These are phyloP conservation scores for Lentinula detonsa DNA, from an alignment of 768 basidiomycete genomes.

Conservation along the genomic window DNA sequence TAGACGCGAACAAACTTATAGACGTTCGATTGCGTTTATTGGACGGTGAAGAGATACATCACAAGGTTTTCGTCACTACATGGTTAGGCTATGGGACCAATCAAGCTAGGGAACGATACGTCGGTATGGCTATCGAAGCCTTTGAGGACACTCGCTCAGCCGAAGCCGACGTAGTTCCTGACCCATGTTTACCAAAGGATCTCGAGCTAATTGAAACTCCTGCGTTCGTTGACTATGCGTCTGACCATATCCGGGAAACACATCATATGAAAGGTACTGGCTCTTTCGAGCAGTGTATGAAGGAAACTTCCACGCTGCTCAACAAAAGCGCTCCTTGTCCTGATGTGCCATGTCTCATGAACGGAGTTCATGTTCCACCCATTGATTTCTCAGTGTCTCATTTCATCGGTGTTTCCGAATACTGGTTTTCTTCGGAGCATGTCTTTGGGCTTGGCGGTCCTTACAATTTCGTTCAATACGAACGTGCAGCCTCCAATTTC, in stretches of 20 bases:
- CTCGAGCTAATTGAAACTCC: slow-evolving; percentile 58
- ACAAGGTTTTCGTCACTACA: slow-evolving; percentile 95
- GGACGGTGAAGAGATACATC: slow-evolving; percentile 80
- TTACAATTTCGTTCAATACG: slow-evolving; percentile 95
- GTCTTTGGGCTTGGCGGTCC: slow-evolving; percentile 92
- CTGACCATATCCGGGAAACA: slow-evolving; percentile 38
- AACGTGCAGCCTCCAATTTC: slow-evolving; percentile 84
- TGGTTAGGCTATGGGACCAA: slow-evolving; percentile 99
- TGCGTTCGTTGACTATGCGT: slow-evolving; percentile 31
- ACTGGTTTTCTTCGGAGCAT: slow-evolving; percentile 99
- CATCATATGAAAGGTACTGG: slow-evolving; percentile 81
- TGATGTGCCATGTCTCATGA: slow-evolving; percentile 85
- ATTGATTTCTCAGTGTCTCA: slow-evolving; percentile 92
- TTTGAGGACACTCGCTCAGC: slow-evolving; percentile 38
- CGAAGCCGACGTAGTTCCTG: slow-evolving; percentile 44
- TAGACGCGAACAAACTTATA: slow-evolving; percentile 58
- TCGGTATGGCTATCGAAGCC: slow-evolving; percentile 56
- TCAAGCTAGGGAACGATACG: slow-evolving; percentile 91
- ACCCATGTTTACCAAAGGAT: slow-evolving; percentile 87
- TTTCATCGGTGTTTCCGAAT: slow-evolving; percentile 97
- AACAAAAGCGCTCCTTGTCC: slow-evolving; percentile 83
- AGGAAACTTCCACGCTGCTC: slow-evolving; percentile 66
- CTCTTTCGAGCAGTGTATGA: slow-evolving; percentile 81
- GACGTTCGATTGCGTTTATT: slow-evolving; percentile 79
- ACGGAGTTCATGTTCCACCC: slow-evolving; percentile 87